phyloP scores from a whole-genome alignment of 2,329 filamentous ascomycete genomes.

The Aspergillus fischeri region DNA sequence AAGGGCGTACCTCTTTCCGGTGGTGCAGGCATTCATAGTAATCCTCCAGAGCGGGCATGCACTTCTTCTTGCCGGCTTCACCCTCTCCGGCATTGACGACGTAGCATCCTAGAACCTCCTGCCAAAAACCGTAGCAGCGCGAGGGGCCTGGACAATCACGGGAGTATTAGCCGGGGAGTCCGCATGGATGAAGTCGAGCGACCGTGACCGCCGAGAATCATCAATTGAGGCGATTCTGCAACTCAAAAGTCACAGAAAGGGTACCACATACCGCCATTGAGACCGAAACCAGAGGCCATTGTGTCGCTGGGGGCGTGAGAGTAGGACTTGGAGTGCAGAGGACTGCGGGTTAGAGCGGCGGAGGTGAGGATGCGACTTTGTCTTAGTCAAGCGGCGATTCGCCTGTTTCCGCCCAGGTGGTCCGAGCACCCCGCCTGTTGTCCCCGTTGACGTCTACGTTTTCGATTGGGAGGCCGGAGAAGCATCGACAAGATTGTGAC shows the following conservation, averaged over 20 bases:
- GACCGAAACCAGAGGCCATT: constrained; percentile 50
- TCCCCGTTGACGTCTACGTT: constrained; percentile 20
- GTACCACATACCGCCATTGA: constrained; percentile 50
- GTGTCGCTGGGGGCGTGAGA: constrained; percentile 18
- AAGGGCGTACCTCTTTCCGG: constrained; percentile 81
- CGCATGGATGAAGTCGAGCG: constrained; percentile 1
- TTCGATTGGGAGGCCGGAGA: constrained; percentile 8
- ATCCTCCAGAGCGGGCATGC: constrained; percentile 78
- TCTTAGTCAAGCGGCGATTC: constrained; percentile 17
- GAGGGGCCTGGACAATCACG: constrained; percentile 51
- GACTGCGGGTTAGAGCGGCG: constrained; percentile 20
- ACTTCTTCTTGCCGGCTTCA: constrained; percentile 83
- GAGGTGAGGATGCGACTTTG: constrained; percentile 28
- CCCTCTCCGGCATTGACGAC: constrained; percentile 84
- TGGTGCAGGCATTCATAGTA: constrained; percentile 99
- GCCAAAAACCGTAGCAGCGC: constrained; percentile 99
- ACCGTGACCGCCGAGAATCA: constrained; percentile 12
- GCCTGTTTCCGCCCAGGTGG: constrained; percentile 23
- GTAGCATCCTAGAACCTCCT: constrained; percentile 97
- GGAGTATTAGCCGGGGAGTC: constrained; percentile 21
- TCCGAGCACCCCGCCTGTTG: constrained; percentile 23
- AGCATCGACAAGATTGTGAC: constrained; percentile 1
- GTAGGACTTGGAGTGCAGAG: constrained; percentile 18
- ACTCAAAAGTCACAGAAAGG: neutral
- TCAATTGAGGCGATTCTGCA: constrained; percentile 4